Base-by-base conservation (phyloP, 352 stramenopile species). In the Phytophthora sp. region DNA sequence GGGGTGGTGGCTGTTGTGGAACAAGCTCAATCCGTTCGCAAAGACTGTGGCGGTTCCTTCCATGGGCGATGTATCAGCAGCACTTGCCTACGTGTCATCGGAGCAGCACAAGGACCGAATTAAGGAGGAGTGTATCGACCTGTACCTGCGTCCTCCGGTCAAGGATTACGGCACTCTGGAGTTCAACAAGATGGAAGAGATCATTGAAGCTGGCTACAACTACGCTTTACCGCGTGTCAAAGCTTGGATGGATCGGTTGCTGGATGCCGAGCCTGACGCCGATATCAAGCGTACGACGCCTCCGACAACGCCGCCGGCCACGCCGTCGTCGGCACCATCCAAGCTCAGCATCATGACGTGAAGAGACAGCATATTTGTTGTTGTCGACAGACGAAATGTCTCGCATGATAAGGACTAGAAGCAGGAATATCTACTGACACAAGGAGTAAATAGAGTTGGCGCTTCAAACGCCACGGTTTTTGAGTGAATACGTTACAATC, bases 181-280 rank as follows among this genome's bases (percentile, higher is more conserved):
- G 66, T 98, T 95, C 58, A 91, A 96, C 66, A 97, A 96, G 75
- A 94, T 94, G 66, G 85, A 96, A 26, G 88, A 97, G 63, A 96
- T 97, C 53, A 93, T 96, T 38, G 67, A 91, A 42, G 82, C 94
- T 30, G 88, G 88, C 2, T 96, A 96, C 62, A 76, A 89, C 5
- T 95, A 93, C 50, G 88, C 88, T 3, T 54, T 95, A 45, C 88
- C 88, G 16, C 77, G 85, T 30, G 76, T 93, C 18, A 73, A 78
- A 49, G 79, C 69, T 11, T 93, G 85, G 85, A 76, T 80, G 6
- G 63, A 65, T 4, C 80, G 73, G 2, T 81, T 91, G 18, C 52
- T 91, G 11, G 69, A 74, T 18, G 71, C 57, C 0, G 85, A 93
- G 38, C 85, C 85, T 18, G 71, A 84, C 41, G 85, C 85, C 3